Percentiles rank a stretch among this genome's conserved stretches.
Conservation (phyloP, 1,284 basidiomycete species). For the Trichosporon coremiiforme region DNA sequence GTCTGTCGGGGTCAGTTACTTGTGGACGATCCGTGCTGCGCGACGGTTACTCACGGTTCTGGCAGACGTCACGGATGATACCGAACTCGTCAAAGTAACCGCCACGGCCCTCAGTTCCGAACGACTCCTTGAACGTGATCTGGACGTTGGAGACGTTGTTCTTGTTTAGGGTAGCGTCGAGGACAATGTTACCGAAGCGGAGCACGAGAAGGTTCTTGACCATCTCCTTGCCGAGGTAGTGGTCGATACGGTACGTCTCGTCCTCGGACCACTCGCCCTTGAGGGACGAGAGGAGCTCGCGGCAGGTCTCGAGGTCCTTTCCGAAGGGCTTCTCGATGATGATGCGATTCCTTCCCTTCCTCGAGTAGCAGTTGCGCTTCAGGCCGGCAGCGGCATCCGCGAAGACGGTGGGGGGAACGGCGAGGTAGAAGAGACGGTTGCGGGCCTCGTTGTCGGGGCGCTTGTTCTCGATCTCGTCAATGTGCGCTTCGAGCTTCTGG, state of each 20-base stretch:
- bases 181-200: conserved; percentile 87
- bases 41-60: conserved; percentile 76
- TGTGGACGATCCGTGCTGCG: background rate
- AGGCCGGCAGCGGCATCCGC: conserved; percentile 80
- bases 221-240: conserved; percentile 99
- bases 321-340: conserved; percentile 98
- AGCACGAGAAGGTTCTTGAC: conserved; percentile 94
- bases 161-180: conserved; percentile 87
- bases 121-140: conserved; percentile 98
- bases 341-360: conserved; percentile 77
- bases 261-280: conserved; percentile 89
- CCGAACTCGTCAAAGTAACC: conserved; percentile 99
- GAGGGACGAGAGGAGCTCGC: conserved; percentile 73
- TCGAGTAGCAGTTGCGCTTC: conserved; percentile 75
- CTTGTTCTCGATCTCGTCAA: conserved; percentile 75
- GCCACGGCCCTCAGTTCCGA: conserved; percentile 93
- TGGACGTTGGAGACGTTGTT: conserved; percentile 92
- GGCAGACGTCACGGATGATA: conserved; percentile 91
- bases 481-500: conserved; percentile 70
- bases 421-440: conserved; percentile 89
- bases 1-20: conserved; percentile 62
- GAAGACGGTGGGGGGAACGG: conserved; percentile 91
- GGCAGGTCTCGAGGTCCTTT: conserved; percentile 85
- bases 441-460: conserved; percentile 55
- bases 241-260: conserved; percentile 96